Base-by-base conservation (phyloP, 2,329 filamentous ascomycete genomes). In the Aspergillus nomiae region DNA sequence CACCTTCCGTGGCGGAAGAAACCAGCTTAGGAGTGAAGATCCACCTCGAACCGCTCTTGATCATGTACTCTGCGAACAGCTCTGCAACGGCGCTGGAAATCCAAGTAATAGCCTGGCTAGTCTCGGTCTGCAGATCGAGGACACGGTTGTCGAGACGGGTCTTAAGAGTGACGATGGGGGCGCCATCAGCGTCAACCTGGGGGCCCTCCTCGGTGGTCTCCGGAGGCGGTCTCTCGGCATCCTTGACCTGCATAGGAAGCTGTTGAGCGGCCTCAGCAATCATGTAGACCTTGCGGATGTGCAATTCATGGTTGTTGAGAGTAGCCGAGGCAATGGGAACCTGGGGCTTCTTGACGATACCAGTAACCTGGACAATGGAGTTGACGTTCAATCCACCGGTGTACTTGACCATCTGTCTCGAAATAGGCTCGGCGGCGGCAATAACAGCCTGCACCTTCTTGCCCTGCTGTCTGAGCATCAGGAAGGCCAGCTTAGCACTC, bases 351-450 rank as follows among this genome's bases (percentile, higher is more conserved):
- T 93, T 87, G 59, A 98, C 89, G 36, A 85, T 82, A 68, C 90
- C 95, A 73, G 96, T 91, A 64, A 97, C 89, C 46, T 89, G 82
- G 30, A 97, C 89, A 70, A 91, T 93, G 70, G 90, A 92, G 83
- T 97, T 94, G 53, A 90, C 84, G 73, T 87, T 90, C 69, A 97
- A 81, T 50, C 83, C 85, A 55, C 87, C 87, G 56, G 90, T 88
- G 87, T 91, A 98, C 82, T 98, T 98, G 76, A 97, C 92, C 94
- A 98, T 98, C 79, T 92, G 92, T 76, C 89, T 90, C 65, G 87
- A 91, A 43, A 93, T 86, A 56, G 81, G 85, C 65, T 76, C 80
- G 41, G 84, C 88, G 72, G 92, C 87, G 75, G 83, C 80, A 72
- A 86, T 87, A 56, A 97, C 90, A 58, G 90, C 92, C 82, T 97